Evolutionary conservation across 108 stramenopile species (phyloP).

Genomic region (Nitzschia sp.): DNA sequence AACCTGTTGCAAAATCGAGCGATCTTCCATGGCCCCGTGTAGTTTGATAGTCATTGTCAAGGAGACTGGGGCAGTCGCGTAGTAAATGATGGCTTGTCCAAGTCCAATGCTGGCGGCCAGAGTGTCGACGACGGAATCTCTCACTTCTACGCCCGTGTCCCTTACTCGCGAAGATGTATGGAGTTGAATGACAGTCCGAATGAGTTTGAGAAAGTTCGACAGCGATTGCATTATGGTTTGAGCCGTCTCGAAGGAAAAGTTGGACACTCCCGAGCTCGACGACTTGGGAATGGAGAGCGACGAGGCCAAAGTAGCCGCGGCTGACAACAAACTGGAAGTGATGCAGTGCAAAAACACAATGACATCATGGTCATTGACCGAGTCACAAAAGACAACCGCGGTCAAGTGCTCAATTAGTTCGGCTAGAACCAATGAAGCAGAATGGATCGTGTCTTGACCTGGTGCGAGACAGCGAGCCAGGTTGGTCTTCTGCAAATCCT

Average conservation of each 20-base stretch:
- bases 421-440: slow-evolving; percentile 19
- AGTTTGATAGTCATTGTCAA: slow-evolving; percentile 17
- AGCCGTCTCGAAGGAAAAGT: slow-evolving; percentile 22
- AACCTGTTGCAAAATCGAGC: slow-evolving; percentile 14
- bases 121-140: slow-evolving; percentile 21
- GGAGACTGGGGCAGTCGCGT: slow-evolving; percentile 31
- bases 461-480: slow-evolving; percentile 3
- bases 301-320: slow-evolving; percentile 15
- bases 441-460: slow-evolving; percentile 1
- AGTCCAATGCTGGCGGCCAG: slow-evolving; percentile 34
- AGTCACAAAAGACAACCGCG: slow-evolving; percentile 19
- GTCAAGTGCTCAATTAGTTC: slow-evolving; percentile 27
- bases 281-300: slow-evolving; percentile 12
- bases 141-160: slow-evolving; percentile 11
- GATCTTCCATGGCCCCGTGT: slow-evolving; percentile 18
- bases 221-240: slow-evolving; percentile 23
- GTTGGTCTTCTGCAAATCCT: neutral
- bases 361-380: slow-evolving; percentile 1
- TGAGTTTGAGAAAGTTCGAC: slow-evolving; percentile 14
- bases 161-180: slow-evolving; percentile 10
- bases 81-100: slow-evolving; percentile 34
- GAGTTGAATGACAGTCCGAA: slow-evolving; percentile 23
- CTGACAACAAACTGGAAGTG: slow-evolving; percentile 11
- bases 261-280: neutral
- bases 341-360: slow-evolving; percentile 16